These are phyloP conservation scores for Candida vaughaniae DNA, from an alignment of 805 yeast genomes.

Conservation along the genomic window DNA sequence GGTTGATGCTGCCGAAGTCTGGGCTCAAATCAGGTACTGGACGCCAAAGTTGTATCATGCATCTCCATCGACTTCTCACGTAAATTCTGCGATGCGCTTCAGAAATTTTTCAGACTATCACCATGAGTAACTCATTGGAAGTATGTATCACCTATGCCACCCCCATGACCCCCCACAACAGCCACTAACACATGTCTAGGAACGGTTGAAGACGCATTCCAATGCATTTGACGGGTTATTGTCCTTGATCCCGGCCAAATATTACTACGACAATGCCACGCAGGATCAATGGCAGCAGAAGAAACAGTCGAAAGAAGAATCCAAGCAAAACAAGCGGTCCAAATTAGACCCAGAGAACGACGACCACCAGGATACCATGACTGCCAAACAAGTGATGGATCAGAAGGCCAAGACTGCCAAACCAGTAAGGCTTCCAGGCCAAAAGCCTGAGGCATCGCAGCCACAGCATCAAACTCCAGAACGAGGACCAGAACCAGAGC, in stretches of 20 bases:
- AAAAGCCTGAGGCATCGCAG: too few relatives aligned
- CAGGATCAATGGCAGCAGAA: constrained; percentile 88
- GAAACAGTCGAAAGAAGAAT: constrained; percentile 68
- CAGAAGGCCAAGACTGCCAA: constrained; percentile 55
- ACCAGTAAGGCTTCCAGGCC: constrained; percentile 43
- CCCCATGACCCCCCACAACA: too few relatives aligned
- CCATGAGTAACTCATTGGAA: constrained; percentile 60
- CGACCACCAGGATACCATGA: constrained; percentile 40
- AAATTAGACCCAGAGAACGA: constrained; percentile 72
- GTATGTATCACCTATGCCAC: constrained; percentile 34
- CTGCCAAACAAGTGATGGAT: constrained; percentile 61
- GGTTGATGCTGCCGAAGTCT: too few relatives aligned
- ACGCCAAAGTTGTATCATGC: too few relatives aligned
- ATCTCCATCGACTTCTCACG: too few relatives aligned
- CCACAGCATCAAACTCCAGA: too few relatives aligned
- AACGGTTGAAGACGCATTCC: constrained; percentile 74
- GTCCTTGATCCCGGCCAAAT: constrained; percentile 90
- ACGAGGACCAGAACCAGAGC: constrained; percentile 14
- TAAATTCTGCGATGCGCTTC: constrained; percentile 11
- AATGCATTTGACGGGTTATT: constrained; percentile 84
- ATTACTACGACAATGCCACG: constrained; percentile 87
- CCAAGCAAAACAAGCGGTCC: constrained; percentile 56
- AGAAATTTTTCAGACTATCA: constrained; percentile 7
- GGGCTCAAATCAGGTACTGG: too few relatives aligned
- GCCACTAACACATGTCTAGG: constrained; percentile 40